Evolutionary conservation across 805 yeast genomes (phyloP), one percentile per base, ranked within the genome.

Genomic region (Nematodospora valgi): DNA sequence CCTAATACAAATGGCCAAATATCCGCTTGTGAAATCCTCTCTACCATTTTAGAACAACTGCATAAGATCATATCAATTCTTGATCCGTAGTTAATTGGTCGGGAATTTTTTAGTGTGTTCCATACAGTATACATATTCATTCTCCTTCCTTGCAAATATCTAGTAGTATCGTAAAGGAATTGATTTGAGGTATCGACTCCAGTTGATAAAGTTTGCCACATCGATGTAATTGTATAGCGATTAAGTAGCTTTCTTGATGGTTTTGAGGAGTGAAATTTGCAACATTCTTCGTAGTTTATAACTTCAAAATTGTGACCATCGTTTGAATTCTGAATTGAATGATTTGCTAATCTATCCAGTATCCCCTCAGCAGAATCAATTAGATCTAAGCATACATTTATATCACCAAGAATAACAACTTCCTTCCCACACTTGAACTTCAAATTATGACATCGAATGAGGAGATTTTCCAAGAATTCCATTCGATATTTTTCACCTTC

Each of bases 71-170:
- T 72, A 55, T 91, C 98, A 16, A 91, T 82, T 35, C 98, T 66
- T 2, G 96, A 83, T 0, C 98, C 97, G 56, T 72, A 83, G 51
- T 91, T 91, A 1, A 81, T 67, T 1, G 93, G 88, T 20, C 98
- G 62, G 14, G 84, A 73, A 46, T 83, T 83, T 34, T 76, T 74
- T 46, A 80, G 58, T 2, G 88, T 83, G 56, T 88, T 89, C 98
- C 98, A 91, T 30, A 89, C 93, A 0, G 97, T 88, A 52, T 83
- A 93, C 75, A 88, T 68, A 15, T 75, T 78, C 49, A 73, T 52
- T 31, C 78, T 64, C 11, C 82, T 58, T 1, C 82, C 80, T 41
- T 80, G 81, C 2, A 53, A 37, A 19, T 57, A 51, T 28, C 97
- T 65, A 0, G 80, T 72, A 0, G 81, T 63, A 51, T 85, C 94